These are phyloP conservation scores for Populus deltoides DNA, from an alignment of 345 rosid genomes.

Conservation along the genomic window DNA sequence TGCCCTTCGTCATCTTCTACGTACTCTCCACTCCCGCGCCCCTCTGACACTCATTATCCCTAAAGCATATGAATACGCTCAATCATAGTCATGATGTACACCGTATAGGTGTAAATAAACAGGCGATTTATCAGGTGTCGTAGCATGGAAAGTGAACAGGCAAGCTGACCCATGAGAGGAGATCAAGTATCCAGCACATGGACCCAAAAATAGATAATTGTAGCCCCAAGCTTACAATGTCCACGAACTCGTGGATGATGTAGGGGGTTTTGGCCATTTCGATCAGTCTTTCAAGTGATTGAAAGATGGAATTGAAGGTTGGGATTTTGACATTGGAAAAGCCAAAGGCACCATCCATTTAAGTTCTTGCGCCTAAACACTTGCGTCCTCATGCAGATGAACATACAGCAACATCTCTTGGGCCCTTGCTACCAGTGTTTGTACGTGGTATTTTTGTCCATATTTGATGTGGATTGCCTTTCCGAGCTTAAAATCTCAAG, in stretches of 20 bases:
- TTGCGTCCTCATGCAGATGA: neutral
- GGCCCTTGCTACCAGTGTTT: too few relatives aligned
- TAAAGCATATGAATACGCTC: too few relatives aligned
- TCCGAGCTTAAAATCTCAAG: too few relatives aligned
- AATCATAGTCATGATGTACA: too few relatives aligned
- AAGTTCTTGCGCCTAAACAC: neutral
- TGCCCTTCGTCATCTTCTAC: neutral
- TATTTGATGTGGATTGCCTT: neutral
- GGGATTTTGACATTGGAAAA: conserved; percentile 25
- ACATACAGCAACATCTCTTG: neutral
- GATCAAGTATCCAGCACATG: conserved; percentile 32
- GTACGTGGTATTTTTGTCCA: neutral
- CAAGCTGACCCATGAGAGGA: conserved; percentile 41
- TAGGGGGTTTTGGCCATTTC: conserved; percentile 6
- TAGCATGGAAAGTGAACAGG: neutral
- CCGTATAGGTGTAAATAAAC: neutral
- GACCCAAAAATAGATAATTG: conserved; percentile 28
- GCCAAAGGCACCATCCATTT: neutral
- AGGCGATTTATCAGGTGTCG: neutral
- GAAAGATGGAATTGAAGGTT: conserved; percentile 15
- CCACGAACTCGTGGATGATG: conserved; percentile 23
- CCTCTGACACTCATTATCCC: neutral
- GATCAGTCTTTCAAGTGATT: conserved; percentile 27
- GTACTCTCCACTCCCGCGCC: neutral
- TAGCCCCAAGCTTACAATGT: conserved; percentile 25